Conservation (phyloP, 371 early-diverging fungal species). For the Lichtheimia ornata region DNA sequence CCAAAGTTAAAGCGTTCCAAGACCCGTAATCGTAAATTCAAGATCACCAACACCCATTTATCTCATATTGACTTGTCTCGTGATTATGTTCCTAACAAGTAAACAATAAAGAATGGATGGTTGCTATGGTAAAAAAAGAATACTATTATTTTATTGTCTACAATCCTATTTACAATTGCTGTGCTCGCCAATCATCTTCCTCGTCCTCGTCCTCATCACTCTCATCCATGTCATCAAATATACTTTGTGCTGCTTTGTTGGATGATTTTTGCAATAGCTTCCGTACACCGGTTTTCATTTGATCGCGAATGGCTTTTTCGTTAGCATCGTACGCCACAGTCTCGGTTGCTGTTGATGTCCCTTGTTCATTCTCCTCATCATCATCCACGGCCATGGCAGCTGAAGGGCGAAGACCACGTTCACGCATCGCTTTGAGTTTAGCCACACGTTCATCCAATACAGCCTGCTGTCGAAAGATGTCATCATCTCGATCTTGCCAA, state of each 20-base stretch:
- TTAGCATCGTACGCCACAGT: conserved; percentile 3
- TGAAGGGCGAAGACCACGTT: conserved; percentile 5
- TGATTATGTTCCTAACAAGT: conserved; percentile 64
- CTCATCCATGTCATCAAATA: conserved; percentile 17
- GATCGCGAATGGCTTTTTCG: conserved; percentile 1
- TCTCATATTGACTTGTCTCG: conserved; percentile 79
- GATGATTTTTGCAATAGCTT: conserved; percentile 10
- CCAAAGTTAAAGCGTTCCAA: conserved; percentile 64
- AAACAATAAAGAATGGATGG: not conserved
- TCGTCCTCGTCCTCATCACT: conserved; percentile 17
- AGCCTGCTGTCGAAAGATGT: conserved; percentile 37
- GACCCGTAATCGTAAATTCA: conserved; percentile 73
- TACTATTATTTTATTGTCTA: not conserved
- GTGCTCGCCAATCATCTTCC: conserved; percentile 24
- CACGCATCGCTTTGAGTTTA: conserved; percentile 32
- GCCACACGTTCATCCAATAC: conserved; percentile 39
- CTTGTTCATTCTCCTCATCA: not conserved
- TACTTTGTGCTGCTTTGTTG: conserved; percentile 4
- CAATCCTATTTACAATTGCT: conserved; percentile 11
- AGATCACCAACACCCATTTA: conserved; percentile 88
- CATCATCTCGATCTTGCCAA: conserved; percentile 40
- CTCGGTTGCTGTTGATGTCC: not conserved
- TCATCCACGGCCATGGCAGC: not conserved
- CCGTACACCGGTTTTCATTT: conserved; percentile 3
- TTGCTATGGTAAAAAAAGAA: no score